Base-by-base conservation (phyloP, 108 stramenopile species). In the Nannochloropsis oceanica region DNA sequence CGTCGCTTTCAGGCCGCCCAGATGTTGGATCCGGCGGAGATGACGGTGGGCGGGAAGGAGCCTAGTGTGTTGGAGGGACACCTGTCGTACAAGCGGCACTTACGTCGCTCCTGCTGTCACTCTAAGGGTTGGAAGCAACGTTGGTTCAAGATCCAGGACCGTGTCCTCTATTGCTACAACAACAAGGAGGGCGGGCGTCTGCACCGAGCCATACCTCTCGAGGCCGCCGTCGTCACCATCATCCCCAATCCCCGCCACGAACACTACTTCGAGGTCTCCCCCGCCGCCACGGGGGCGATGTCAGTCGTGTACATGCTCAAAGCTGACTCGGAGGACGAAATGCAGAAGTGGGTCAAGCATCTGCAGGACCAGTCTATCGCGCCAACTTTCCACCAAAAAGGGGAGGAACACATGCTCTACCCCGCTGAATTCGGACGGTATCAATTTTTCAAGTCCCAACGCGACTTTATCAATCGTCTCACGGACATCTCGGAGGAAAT, bases 401-500 rank as follows among this genome's bases (percentile, higher is more conserved):
- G 59, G 59, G 59, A 73, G 59, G 59, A 73, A n/a, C 59, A 73
- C 59, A 73, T 73, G 59, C 59, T 73, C 59, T 73, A 73, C 59
- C 59, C 59, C 59, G 59, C 59, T 7, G 59, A 97, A 90, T 84
- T 89, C 27, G 92, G 92, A 5, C 93, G 97, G 14, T 98, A 95
- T 89, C 92, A 94, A 44, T 98, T 96, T 84, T 98, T 95, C 88
- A 91, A 93, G 26, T 91, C 94, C 50, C 94, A 96, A 89, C 93
- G 97, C 42, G 93, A 95, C 43, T 98, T 99, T 89, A 94, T 97
- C 34, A 91, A 94, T 12, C 86, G 88, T 44, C 84, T 99, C 18
- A 96, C 95, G 43, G 94, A 95, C 85, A 93, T 99, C 80, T 96
- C 95, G 43, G 98, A 99, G 91, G 94, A 94, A 13, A 91, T 99